A percentile compares a stretch with the other conserved stretches of the same genome.
These are phyloP conservation scores for Thelephora aurantiotincta DNA, from an alignment of 768 basidiomycete genomes.

Conservation along the genomic window DNA sequence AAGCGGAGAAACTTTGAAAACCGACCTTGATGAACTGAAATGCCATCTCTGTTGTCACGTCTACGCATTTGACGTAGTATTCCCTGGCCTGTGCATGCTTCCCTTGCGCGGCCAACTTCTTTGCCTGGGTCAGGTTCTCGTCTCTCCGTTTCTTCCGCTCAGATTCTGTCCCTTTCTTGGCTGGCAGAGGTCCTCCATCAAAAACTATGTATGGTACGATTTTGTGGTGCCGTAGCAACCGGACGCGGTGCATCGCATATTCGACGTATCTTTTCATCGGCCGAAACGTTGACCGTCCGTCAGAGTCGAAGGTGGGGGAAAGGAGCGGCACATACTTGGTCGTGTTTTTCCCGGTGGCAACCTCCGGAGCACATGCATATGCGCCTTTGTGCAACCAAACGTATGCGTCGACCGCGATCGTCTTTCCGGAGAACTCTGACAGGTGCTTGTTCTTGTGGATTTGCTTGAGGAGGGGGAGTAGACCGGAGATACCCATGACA, in stretches of 20 bases:
- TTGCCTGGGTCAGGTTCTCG: constrained; percentile 64
- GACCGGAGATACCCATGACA: constrained; percentile 82
- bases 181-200: constrained; percentile 90
- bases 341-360: constrained; percentile 75
- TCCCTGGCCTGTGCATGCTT: constrained; percentile 74
- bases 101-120: constrained; percentile 62
- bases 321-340: constrained; percentile 47
- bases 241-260: constrained; percentile 87
- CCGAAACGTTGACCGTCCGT: neutral
- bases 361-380: constrained; percentile 79
- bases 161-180: constrained; percentile 82
- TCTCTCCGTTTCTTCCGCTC: constrained; percentile 65
- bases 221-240: constrained; percentile 70
- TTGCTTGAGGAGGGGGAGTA: constrained; percentile 80
- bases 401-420: constrained; percentile 88
- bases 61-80: constrained; percentile 78
- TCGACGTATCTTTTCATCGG: constrained; percentile 66
- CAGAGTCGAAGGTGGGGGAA: neutral
- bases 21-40: constrained; percentile 90
- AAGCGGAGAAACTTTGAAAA: neutral
- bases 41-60: constrained; percentile 96
- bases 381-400: constrained; percentile 88
- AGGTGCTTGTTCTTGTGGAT: constrained; percentile 72
- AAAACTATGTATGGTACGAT: constrained; percentile 90
- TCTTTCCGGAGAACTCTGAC: constrained; percentile 72